These are phyloP conservation scores for Coprinopsis marcescibilis DNA, from an alignment of 768 basidiomycete species.

Conservation along the genomic window DNA sequence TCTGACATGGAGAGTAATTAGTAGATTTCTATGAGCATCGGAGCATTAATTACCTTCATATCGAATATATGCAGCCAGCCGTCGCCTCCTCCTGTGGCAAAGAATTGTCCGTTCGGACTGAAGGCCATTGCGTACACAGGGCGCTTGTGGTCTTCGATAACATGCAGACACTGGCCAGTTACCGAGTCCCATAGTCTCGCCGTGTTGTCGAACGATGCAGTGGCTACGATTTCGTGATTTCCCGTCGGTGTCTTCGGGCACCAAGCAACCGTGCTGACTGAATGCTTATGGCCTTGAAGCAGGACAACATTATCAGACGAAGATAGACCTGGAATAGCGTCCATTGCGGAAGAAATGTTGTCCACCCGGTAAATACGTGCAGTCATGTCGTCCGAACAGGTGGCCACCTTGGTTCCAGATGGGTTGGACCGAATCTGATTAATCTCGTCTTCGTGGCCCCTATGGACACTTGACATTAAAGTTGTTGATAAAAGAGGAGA, in stretches of 20 bases:
- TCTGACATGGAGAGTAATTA: slow-evolving; percentile 21
- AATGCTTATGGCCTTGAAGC: slow-evolving; percentile 59
- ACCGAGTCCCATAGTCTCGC: slow-evolving; percentile 79
- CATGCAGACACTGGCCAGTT: slow-evolving; percentile 67
- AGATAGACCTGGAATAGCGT: slow-evolving; percentile 37
- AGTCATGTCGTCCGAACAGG: slow-evolving; percentile 78
- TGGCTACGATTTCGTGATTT: slow-evolving; percentile 60
- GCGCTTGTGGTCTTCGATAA: slow-evolving; percentile 65
- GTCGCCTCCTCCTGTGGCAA: slow-evolving; percentile 78
- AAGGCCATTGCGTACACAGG: slow-evolving; percentile 72
- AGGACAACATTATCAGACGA: slow-evolving; percentile 33
- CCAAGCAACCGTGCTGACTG: slow-evolving; percentile 67
- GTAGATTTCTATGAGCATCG: slow-evolving; percentile 1
- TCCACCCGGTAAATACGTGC: slow-evolving; percentile 73
- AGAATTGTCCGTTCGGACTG: slow-evolving; percentile 64
- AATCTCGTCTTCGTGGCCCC: slow-evolving; percentile 72
- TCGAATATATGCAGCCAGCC: slow-evolving; percentile 71
- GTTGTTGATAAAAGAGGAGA: neutral
- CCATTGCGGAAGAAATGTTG: slow-evolving; percentile 31
- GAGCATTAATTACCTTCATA: slow-evolving; percentile 42
- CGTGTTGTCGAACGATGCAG: slow-evolving; percentile 77
- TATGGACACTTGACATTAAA: slow-evolving; percentile 21
- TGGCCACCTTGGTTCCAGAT: slow-evolving; percentile 61
- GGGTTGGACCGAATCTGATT: slow-evolving; percentile 72
- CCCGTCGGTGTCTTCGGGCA: slow-evolving; percentile 42